Base-by-base conservation (phyloP, 805 yeast species). In the Kuraishia piskuri region DNA sequence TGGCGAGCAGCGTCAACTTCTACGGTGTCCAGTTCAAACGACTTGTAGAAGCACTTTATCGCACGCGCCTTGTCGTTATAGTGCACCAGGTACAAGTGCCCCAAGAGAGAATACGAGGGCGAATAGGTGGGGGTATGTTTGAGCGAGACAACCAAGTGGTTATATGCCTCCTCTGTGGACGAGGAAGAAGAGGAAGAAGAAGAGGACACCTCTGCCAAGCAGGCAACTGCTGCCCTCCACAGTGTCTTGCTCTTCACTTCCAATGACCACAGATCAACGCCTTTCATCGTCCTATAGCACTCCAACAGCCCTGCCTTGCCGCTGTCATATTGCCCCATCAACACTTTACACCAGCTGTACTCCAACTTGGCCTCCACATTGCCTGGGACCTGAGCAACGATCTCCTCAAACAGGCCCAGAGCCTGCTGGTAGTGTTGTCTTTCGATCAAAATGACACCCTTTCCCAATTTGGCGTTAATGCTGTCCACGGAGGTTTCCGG, bases 41-140 rank as follows among this genome's bases (percentile, higher is more conserved):
- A 97, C 61, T 84, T 88, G 64, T 85, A 82, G 65, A 85, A 92
- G 66, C 97, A 90, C 63, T 89, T 90, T 52, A 83, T 83, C 0
- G 97, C 96, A 50, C 94, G 78, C 0, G 71, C 69, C 24, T 68
- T 63, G 61, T 90, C 96, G 9, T 73, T 68, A 55, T 76, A 83
- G 55, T 77, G 71, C 1, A 78, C 75, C 3, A 77, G 68, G 61
- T 89, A 91, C n/a, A 89, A 73, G 50, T 77, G 66, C 22, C 99
- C 99, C 23, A 94, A 70, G 1, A 90, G 77, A 0, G 97, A 84
- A 64, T 83, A 94, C 0, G 96, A 80, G 1, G 95, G 84, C 0
- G 97, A 91, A 64, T 75, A 80, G 25, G 76, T 80, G 26, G 83
- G 80, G 20, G 80, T 77, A 44, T 78, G 78, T 58, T 86, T 83